Conservation (phyloP, 495 filamentous ascomycete genomes). For the Talaromyces trachyspermus region DNA sequence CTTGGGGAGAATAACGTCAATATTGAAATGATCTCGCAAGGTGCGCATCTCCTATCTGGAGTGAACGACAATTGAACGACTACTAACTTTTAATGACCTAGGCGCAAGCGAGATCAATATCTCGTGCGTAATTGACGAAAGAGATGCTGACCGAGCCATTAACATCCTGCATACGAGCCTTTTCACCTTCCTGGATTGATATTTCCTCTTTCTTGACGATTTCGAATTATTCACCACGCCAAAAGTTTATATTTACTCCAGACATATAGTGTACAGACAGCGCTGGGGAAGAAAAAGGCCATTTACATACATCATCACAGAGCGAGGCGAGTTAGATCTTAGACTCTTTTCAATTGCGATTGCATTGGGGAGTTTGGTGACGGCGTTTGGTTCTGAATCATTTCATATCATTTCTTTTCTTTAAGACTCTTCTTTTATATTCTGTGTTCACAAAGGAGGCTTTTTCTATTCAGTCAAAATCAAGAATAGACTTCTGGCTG, state of each 20-base stretch:
- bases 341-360: neutral
- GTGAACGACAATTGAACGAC: constrained; percentile 5
- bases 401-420: too few species aligned
- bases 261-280: too few species aligned
- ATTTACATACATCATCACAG: too few species aligned
- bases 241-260: neutral
- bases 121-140: constrained; percentile 88
- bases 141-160: constrained; percentile 83
- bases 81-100: constrained; percentile 26
- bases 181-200: constrained; percentile 56
- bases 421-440: too few species aligned
- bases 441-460: too few species aligned
- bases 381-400: neutral
- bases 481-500: too few species aligned
- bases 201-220: neutral
- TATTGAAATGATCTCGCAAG: constrained; percentile 97
- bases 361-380: neutral
- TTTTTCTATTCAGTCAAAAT: neutral
- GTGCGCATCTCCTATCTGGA: constrained; percentile 40
- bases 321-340: neutral
- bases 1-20: constrained; percentile 84
- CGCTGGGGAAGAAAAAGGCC: too few species aligned
- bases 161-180: constrained; percentile 92
- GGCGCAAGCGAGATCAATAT: constrained; percentile 99
- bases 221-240: neutral